Percentiles rank a stretch among this genome's conserved stretches.
Evolutionary conservation across 2,329 filamentous ascomycete genomes (phyloP).

Genomic region (Penicillium sumatraense): DNA sequence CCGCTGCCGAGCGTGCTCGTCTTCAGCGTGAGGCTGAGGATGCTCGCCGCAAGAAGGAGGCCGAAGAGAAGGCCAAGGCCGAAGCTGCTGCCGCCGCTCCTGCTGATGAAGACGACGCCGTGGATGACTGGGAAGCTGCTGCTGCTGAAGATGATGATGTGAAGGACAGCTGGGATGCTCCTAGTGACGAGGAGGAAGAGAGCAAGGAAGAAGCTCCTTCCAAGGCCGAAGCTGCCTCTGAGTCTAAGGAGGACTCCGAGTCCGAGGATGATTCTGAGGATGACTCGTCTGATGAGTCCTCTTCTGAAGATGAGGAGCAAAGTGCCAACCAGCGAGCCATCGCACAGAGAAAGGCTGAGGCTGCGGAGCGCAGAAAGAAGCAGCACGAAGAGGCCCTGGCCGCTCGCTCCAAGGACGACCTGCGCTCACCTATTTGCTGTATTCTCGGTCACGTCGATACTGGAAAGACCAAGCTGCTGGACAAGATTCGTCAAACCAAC

Average conservation of each 20-base stretch:
- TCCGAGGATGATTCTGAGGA: slow-evolving; percentile 38
- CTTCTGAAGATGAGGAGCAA: slow-evolving; percentile 67
- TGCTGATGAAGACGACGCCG: slow-evolving; percentile 56
- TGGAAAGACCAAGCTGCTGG: slow-evolving; percentile 97
- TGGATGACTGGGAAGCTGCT: slow-evolving; percentile 85
- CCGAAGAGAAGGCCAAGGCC: slow-evolving; percentile 76
- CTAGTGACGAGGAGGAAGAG: slow-evolving; percentile 65
- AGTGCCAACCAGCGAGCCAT: slow-evolving; percentile 75
- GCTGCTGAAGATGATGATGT: slow-evolving; percentile 75
- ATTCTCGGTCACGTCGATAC: slow-evolving; percentile 99
- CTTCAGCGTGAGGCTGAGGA: slow-evolving; percentile 55
- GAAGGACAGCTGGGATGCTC: slow-evolving; percentile 93
- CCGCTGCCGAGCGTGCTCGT: slow-evolving; percentile 52
- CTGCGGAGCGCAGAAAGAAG: slow-evolving; percentile 84
- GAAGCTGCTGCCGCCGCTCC: slow-evolving; percentile 67
- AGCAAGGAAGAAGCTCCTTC: slow-evolving; percentile 31
- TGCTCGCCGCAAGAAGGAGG: slow-evolving; percentile 67
- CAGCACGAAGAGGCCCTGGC: slow-evolving; percentile 90
- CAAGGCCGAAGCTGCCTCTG: slow-evolving; percentile 21
- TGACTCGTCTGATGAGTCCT: slow-evolving; percentile 56
- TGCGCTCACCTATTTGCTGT: slow-evolving; percentile 98
- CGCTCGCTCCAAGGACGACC: slow-evolving; percentile 88
- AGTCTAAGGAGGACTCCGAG: slow-evolving; percentile 25
- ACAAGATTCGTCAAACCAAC: slow-evolving; percentile 98
- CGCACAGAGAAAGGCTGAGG: slow-evolving; percentile 81